Percentiles rank a stretch among this genome's conserved stretches.
These are phyloP conservation scores for Rhodotorula paludigena DNA, from an alignment of 768 basidiomycete species.

Conservation along the genomic window DNA sequence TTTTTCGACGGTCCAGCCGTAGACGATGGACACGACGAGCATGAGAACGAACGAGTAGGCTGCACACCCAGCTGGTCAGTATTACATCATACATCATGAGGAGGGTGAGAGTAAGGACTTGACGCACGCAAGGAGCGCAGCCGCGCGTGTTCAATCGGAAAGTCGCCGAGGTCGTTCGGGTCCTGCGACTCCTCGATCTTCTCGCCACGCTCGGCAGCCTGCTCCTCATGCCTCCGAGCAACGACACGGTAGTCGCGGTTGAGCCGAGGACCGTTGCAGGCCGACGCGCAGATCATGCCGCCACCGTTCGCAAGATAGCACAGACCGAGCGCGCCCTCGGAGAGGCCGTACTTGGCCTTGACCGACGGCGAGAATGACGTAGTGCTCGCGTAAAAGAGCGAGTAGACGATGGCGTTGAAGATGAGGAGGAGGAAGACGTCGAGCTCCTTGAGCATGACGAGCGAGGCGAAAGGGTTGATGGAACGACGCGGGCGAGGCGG, in stretches of 20 bases:
- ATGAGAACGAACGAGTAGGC: constrained; percentile 33
- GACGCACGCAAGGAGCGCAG: constrained; percentile 36
- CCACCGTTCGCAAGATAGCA: constrained; percentile 72
- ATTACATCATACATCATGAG: too few species aligned
- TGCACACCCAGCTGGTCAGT: background rate
- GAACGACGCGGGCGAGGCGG: background rate
- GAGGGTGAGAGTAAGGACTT: too few species aligned
- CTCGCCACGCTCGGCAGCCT: background rate
- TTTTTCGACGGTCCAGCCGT: constrained; percentile 43
- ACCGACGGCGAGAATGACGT: constrained; percentile 63
- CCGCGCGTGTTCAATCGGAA: constrained; percentile 45
- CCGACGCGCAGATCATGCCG: constrained; percentile 62
- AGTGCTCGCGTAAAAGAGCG: constrained; percentile 58
- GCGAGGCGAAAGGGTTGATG: constrained; percentile 23
- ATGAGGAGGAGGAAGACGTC: constrained; percentile 54
- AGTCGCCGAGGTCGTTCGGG: constrained; percentile 38
- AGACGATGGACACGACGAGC: constrained; percentile 30
- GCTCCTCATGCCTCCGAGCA: constrained; percentile 42
- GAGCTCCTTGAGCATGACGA: constrained; percentile 56
- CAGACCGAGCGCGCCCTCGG: constrained; percentile 63
- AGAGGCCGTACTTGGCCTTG: constrained; percentile 57
- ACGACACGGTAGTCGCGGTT: constrained; percentile 61
- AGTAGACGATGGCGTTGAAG: constrained; percentile 25
- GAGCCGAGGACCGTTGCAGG: constrained; percentile 58
- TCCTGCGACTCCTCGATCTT: constrained; percentile 25